phyloP scores from a whole-genome alignment of 441 rosid species.

The Viola pubescens region DNA sequence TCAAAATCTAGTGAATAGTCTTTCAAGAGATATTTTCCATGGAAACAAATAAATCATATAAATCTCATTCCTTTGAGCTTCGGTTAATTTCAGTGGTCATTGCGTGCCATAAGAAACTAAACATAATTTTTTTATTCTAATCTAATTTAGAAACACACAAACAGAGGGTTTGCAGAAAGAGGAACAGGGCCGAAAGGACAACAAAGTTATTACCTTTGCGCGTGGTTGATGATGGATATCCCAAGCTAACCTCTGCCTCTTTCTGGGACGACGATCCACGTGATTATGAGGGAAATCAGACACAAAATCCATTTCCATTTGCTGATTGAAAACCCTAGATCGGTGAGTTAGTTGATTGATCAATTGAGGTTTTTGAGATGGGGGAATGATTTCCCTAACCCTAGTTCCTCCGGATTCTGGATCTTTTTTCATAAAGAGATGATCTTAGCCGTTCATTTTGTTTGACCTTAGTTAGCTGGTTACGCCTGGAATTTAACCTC shows the following conservation, averaged over 20 bases:
- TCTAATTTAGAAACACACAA: too few relatives aligned
- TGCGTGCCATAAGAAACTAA: too few relatives aligned
- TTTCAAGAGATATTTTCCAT: too few relatives aligned
- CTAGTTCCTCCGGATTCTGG: conserved; percentile 12
- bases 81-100: too few relatives aligned
- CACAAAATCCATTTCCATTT: conserved; percentile 50
- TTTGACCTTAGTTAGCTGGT: conserved; percentile 21
- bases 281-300: conserved; percentile 37
- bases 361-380: too few relatives aligned
- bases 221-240: conserved; percentile 35
- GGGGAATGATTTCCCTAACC: conserved; percentile 17
- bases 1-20: too few relatives aligned
- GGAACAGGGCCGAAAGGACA: not conserved
- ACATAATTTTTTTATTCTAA: too few relatives aligned
- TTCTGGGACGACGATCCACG: conserved; percentile 60
- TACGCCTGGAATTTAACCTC: conserved; percentile 14
- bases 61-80: too few relatives aligned
- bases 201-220: conserved; percentile 34
- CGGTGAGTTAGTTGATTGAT: conserved; percentile 2
- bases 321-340: conserved; percentile 12
- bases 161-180: not conserved
- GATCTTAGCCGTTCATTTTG: conserved; percentile 17
- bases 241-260: conserved; percentile 51
- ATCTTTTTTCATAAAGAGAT: too few relatives aligned
- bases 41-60: too few relatives aligned